Conservation (phyloP, 2,329 filamentous ascomycete genomes). For the Fusarium nisikadoi region DNA sequence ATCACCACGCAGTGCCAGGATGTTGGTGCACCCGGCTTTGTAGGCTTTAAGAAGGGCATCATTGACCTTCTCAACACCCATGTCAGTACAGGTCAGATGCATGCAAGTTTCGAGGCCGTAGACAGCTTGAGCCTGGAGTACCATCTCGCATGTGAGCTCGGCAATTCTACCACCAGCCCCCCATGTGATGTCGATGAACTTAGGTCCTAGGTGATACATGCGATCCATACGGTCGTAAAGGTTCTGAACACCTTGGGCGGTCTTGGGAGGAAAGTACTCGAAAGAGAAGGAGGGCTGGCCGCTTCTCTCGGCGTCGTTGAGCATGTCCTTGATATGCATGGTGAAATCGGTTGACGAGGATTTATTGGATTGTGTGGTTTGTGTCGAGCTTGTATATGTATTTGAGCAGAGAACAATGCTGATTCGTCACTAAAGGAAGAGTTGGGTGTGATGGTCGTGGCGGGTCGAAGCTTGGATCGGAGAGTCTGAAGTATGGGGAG, state of each 20-base stretch:
- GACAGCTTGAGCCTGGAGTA: conserved; percentile 91
- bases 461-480: conserved; percentile 27
- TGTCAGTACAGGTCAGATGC: conserved; percentile 98
- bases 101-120: conserved; percentile 98
- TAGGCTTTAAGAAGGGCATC: conserved; percentile 88
- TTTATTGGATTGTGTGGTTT: neutral
- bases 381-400: neutral
- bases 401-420: neutral
- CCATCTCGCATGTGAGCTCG: conserved; percentile 96
- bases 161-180: conserved; percentile 92
- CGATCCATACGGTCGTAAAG: conserved; percentile 99
- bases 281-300: conserved; percentile 94
- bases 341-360: conserved; percentile 50
- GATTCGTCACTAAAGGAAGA: neutral
- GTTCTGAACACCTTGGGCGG: conserved; percentile 96
- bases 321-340: conserved; percentile 97
- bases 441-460: conserved; percentile 9
- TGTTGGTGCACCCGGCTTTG: conserved; percentile 96
- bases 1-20: conserved; percentile 91
- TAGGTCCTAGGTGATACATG: conserved; percentile 93
- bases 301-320: conserved; percentile 81
- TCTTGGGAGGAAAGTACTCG: conserved; percentile 99
- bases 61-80: conserved; percentile 93
- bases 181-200: conserved; percentile 99
- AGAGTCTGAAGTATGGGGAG: conserved; percentile 18